phyloP scores from a whole-genome alignment of 2,329 filamentous ascomycete genomes.

The Teratosphaeria epicoccoides region DNA sequence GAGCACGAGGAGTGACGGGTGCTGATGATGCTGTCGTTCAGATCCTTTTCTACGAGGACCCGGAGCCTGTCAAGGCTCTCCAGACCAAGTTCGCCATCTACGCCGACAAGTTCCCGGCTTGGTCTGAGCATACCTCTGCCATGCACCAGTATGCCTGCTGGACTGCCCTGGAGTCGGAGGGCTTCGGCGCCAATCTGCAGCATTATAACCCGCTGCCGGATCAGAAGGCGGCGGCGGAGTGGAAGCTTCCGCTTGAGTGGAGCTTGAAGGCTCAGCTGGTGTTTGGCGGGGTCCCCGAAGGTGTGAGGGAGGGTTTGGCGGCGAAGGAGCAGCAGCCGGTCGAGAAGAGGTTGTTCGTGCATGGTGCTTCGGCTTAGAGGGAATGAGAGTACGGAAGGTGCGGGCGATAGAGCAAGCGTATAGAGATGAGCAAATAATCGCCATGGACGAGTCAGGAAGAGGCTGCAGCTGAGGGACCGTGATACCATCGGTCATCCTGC shows the following conservation, averaged over 20 bases:
- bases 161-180: conserved; percentile 73
- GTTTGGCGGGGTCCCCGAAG: conserved; percentile 41
- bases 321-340: conserved; percentile 20
- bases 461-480: neutral
- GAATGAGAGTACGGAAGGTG: neutral
- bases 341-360: conserved; percentile 21
- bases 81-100: conserved; percentile 61
- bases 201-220: conserved; percentile 88
- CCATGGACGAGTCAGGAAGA: neutral
- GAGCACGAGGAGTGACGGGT: neutral
- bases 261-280: conserved; percentile 73
- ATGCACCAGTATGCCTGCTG: conserved; percentile 77
- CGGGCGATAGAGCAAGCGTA: neutral
- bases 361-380: conserved; percentile 13
- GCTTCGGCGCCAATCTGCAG: conserved; percentile 79
- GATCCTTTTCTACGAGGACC: conserved; percentile 81
- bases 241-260: conserved; percentile 64
- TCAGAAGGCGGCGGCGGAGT: conserved; percentile 55
- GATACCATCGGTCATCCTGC: too few species aligned
- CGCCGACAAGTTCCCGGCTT: conserved; percentile 66
- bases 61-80: conserved; percentile 52
- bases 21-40: conserved; percentile 17
- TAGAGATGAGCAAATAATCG: neutral
- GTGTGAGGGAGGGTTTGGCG: conserved; percentile 34
- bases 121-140: conserved; percentile 65